A percentile compares a stretch with the other conserved stretches of the same genome.
Evolutionary conservation across 2,329 filamentous ascomycete species (phyloP).

Genomic region (Fusarium drepaniforme): DNA sequence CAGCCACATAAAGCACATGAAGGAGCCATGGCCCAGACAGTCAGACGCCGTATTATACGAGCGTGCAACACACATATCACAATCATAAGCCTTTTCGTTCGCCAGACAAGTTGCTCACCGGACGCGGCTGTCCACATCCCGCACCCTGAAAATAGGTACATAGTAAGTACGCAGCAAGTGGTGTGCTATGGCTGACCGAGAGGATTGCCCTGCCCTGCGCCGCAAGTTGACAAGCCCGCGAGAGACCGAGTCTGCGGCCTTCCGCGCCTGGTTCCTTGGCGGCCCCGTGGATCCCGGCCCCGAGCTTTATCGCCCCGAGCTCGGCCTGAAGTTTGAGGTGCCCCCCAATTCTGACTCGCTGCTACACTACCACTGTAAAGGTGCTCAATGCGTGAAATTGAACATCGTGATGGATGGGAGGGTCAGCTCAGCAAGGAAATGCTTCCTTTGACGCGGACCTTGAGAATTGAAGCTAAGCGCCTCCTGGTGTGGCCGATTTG

Average conservation of each 20-base stretch:
- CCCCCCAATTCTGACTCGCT: conserved; percentile 38
- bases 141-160: conserved; percentile 2
- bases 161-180: not conserved
- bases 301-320: conserved; percentile 40
- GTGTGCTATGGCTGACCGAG: conserved; percentile 23
- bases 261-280: conserved; percentile 26
- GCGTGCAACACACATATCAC: conserved; percentile 23
- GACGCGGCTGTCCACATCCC: conserved; percentile 25
- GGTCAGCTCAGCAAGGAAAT: conserved; percentile 31
- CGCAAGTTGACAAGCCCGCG: conserved; percentile 2
- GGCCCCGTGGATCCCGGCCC: conserved; percentile 35
- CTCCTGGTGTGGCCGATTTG: conserved; percentile 19
- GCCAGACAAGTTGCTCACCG: conserved; percentile 19
- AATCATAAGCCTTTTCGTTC: conserved; percentile 1
- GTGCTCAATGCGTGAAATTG: conserved; percentile 35
- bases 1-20: conserved; percentile 17
- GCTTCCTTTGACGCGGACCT: conserved; percentile 28
- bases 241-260: conserved; percentile 29
- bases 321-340: conserved; percentile 42
- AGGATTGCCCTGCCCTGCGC: conserved; percentile 1
- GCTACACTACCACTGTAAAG: conserved; percentile 24
- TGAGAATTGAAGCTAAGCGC: conserved; percentile 36
- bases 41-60: conserved; percentile 18
- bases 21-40: conserved; percentile 8
- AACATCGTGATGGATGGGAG: conserved; percentile 14